Evolutionary conservation across 148 eudicot genomes (phyloP).

Genomic region (Diospyros kaki): DNA sequence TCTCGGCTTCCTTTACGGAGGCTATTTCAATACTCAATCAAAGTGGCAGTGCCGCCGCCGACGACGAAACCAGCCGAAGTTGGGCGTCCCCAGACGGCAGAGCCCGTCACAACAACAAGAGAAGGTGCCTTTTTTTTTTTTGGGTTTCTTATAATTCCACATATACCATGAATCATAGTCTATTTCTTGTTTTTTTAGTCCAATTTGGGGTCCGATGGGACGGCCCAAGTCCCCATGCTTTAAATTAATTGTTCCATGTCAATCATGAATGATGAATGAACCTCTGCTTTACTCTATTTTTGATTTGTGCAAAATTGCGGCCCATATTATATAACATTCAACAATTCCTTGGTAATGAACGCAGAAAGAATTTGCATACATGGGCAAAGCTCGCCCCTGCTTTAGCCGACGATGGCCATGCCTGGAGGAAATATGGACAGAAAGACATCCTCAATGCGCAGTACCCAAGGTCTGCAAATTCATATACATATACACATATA

Average conservation of each 20-base stretch:
- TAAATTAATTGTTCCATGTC: too few species aligned
- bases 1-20: slow-evolving; percentile 4
- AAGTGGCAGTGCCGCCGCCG: neutral
- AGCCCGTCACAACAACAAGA: slow-evolving; percentile 26
- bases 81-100: slow-evolving; percentile 20
- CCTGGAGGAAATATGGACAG: slow-evolving; percentile 53
- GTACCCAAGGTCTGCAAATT: slow-evolving; percentile 31
- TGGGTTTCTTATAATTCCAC: too few species aligned
- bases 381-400: slow-evolving; percentile 10
- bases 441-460: slow-evolving; percentile 38
- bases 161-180: too few species aligned
- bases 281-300: too few species aligned
- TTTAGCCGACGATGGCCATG: slow-evolving; percentile 38
- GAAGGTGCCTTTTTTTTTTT: slow-evolving; percentile 20
- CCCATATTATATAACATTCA: too few species aligned
- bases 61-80: slow-evolving; percentile 20
- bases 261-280: too few species aligned
- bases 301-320: too few species aligned
- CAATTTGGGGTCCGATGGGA: too few species aligned
- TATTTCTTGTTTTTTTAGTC: too few species aligned
- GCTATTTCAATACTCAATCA: slow-evolving; percentile 4
- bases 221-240: too few species aligned
- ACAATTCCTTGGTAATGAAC: neutral
- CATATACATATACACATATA: too few species aligned
- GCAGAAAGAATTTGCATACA: slow-evolving; percentile 32